phyloP scores from a whole-genome alignment of 257 asterid genomes.

The Voacanga thouarsii region DNA sequence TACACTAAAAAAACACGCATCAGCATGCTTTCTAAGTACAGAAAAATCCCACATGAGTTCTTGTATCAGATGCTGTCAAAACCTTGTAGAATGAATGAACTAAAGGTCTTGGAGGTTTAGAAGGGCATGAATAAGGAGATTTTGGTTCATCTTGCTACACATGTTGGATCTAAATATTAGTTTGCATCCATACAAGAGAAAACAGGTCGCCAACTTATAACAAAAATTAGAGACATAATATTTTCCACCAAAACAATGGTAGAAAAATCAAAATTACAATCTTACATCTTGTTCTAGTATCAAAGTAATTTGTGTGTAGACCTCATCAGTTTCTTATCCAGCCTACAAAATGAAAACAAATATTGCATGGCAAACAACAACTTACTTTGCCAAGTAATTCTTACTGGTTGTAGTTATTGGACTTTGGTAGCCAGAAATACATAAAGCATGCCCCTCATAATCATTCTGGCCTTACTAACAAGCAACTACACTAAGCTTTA shows the following conservation, averaged over 20 bases:
- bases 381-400: background rate
- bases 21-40: slow-evolving; percentile 88
- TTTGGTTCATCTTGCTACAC: slow-evolving; percentile 62
- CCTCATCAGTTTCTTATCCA: slow-evolving; percentile 85
- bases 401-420: background rate
- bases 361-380: slow-evolving; percentile 12
- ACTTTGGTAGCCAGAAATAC: background rate
- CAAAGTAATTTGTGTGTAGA: slow-evolving; percentile 81
- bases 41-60: slow-evolving; percentile 95
- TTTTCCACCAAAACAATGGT: background rate
- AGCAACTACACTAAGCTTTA: background rate
- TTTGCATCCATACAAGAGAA: background rate
- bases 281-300: slow-evolving; percentile 76
- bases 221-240: background rate
- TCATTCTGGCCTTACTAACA: slow-evolving; percentile 1
- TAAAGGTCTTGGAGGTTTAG: slow-evolving; percentile 56
- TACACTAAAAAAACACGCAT: no score
- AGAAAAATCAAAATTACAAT: slow-evolving; percentile 8
- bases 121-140: slow-evolving; percentile 38
- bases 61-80: slow-evolving; percentile 87
- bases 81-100: slow-evolving; percentile 88
- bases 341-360: slow-evolving; percentile 44
- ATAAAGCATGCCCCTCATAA: background rate
- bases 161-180: slow-evolving; percentile 13
- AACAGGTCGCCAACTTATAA: background rate